phyloP scores from a whole-genome alignment of 2,329 filamentous ascomycete genomes.

The Trichophyton benhamiae region DNA sequence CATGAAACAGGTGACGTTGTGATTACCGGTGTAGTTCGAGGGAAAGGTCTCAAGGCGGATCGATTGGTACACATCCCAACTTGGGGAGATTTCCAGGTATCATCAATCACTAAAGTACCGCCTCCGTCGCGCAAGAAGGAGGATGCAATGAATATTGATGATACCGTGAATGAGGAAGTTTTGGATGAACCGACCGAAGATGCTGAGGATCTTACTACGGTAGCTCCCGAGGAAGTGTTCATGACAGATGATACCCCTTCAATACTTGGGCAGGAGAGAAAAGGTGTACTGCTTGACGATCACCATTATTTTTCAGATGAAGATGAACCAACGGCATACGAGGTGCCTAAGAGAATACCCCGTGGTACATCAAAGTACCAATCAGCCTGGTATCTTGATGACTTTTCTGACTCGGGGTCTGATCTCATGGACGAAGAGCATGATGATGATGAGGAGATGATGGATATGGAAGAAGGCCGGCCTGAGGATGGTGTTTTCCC shows the following conservation, averaged over 20 bases:
- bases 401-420: conserved; percentile 72
- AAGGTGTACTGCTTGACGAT: conserved; percentile 86
- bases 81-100: conserved; percentile 87
- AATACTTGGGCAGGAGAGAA: conserved; percentile 47
- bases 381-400: conserved; percentile 79
- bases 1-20: conserved; percentile 46
- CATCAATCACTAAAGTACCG: conserved; percentile 71
- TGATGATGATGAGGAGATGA: conserved; percentile 43
- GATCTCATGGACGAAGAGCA: conserved; percentile 67
- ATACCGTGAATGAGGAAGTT: conserved; percentile 35
- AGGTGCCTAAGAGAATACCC: conserved; percentile 61
- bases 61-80: conserved; percentile 82
- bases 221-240: conserved; percentile 73
- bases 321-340: conserved; percentile 52
- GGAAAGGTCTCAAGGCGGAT: conserved; percentile 77
- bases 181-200: conserved; percentile 65
- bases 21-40: conserved; percentile 74
- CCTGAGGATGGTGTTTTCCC: conserved; percentile 71
- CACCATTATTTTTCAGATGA: conserved; percentile 98
- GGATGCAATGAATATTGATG: conserved; percentile 57
- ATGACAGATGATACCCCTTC: conserved; percentile 56
- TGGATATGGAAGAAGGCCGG: conserved; percentile 42
- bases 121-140: conserved; percentile 42
- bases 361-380: conserved; percentile 91
- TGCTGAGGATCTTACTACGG: conserved; percentile 66